These are phyloP conservation scores for Secale cereale DNA, from an alignment of 176 grass and related monocot species.

Conservation along the genomic window DNA sequence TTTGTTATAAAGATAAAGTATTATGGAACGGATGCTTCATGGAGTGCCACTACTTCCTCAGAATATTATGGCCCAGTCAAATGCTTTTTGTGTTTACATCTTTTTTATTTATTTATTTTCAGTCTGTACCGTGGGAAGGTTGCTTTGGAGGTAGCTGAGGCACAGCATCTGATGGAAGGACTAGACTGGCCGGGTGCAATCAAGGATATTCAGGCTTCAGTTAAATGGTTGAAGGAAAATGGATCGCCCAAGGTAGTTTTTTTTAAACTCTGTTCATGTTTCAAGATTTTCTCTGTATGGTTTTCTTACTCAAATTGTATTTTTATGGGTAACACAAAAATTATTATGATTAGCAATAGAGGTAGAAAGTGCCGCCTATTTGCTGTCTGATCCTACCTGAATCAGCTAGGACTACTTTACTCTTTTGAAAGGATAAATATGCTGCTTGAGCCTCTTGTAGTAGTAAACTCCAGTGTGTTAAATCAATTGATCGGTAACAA, in stretches of 20 bases:
- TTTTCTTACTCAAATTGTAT: not conserved
- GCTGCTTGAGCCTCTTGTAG: not conserved
- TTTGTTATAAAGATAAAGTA: not conserved
- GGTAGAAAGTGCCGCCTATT: not conserved
- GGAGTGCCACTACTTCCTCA: not conserved
- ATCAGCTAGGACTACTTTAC: not conserved
- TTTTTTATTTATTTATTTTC: not conserved
- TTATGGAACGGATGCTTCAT: not conserved
- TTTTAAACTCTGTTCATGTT: not conserved
- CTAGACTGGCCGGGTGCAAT: slow-evolving; percentile 84
- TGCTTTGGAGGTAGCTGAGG: slow-evolving; percentile 81
- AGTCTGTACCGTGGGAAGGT: slow-evolving; percentile 98
- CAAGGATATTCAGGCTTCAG: slow-evolving; percentile 86
- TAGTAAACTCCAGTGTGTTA: not conserved
- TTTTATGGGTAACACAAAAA: not conserved
- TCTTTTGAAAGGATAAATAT: not conserved
- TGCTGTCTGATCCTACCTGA: not conserved
- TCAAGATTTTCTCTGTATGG: not conserved
- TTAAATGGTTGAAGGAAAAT: slow-evolving; percentile 94
- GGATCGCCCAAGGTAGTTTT: slow-evolving; percentile 70
- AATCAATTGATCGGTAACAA: not conserved
- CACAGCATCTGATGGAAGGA: slow-evolving; percentile 82
- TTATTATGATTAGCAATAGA: not conserved
- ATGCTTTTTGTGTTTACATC: not conserved
- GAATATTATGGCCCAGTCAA: not conserved